These are phyloP conservation scores for Starmerella apis DNA, from an alignment of 805 yeast genomes.

Conservation along the genomic window DNA sequence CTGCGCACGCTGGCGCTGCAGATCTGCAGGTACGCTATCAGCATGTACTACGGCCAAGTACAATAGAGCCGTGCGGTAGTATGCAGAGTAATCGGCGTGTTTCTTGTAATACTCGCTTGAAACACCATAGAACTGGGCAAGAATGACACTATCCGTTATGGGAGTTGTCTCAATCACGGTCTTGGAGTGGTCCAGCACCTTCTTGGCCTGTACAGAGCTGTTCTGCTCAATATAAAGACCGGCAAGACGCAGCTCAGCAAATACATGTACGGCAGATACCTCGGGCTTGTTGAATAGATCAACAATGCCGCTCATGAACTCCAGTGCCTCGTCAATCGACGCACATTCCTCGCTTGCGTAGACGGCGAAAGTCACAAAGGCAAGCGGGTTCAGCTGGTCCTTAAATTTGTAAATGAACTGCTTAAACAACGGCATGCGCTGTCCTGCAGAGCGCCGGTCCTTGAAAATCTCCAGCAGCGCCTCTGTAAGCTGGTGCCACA, in stretches of 20 bases:
- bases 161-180: constrained; percentile 48
- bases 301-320: constrained; percentile 38
- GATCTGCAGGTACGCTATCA: constrained; percentile 34
- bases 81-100: constrained; percentile 67
- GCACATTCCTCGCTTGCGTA: constrained; percentile 39
- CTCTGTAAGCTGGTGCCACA: constrained; percentile 89
- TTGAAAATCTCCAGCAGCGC: constrained; percentile 52
- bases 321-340: constrained; percentile 41
- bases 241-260: constrained; percentile 63
- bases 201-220: constrained; percentile 50
- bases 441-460: constrained; percentile 40
- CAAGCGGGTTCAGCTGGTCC: constrained; percentile 65
- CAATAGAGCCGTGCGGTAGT: constrained; percentile 69
- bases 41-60: constrained; percentile 56
- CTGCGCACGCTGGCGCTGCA: constrained; percentile 47
- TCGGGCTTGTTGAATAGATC: constrained; percentile 38
- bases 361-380: constrained; percentile 65
- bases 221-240: constrained; percentile 52
- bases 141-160: constrained; percentile 49
- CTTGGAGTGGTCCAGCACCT: constrained; percentile 52
- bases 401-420: constrained; percentile 59
- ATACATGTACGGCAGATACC: constrained; percentile 37
- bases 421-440: constrained; percentile 58
- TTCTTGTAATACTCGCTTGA: constrained; percentile 65
- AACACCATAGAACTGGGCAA: constrained; percentile 74